phyloP scores from a whole-genome alignment of 2,329 filamentous ascomycete genomes.

The Aspergillus transmontanensis region DNA sequence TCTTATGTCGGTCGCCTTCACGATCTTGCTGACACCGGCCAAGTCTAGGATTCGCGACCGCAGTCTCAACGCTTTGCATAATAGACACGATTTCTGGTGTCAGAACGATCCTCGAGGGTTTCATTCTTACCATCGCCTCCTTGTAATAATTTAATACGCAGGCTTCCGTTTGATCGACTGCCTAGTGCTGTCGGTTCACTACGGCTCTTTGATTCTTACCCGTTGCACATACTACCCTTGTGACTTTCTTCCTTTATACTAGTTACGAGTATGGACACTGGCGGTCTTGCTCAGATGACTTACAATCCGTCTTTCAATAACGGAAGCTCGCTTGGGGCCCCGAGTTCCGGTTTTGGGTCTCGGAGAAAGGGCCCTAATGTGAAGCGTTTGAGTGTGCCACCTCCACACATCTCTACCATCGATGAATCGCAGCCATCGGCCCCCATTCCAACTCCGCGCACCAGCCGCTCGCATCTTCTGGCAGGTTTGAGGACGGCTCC shows the following conservation, averaged over 20 bases:
- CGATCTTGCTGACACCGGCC: conserved; percentile 12
- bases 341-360: conserved; percentile 79
- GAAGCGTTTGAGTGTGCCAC: conserved; percentile 81
- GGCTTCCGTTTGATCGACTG: conserved; percentile 10
- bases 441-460: conserved; percentile 78
- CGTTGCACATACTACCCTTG: conserved; percentile 35
- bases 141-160: conserved; percentile 37
- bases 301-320: conserved; percentile 74
- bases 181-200: conserved; percentile 12
- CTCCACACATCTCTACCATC: conserved; percentile 70
- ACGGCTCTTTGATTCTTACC: conserved; percentile 15
- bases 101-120: conserved; percentile 17
- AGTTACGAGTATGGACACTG: conserved; percentile 73
- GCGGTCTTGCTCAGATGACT: conserved; percentile 99
- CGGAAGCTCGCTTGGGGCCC: conserved; percentile 70
- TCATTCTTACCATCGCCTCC: conserved; percentile 22
- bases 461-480: conserved; percentile 90
- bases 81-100: conserved; percentile 10
- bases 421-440: conserved; percentile 67
- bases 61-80: conserved; percentile 18
- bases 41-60: conserved; percentile 10
- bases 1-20: background rate
- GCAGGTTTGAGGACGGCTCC: conserved; percentile 91
- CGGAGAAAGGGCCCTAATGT: conserved; percentile 82
- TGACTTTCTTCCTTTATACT: conserved; percentile 22